Conservation (phyloP, 495 filamentous ascomycete species). For the Neurospora discreta region DNA sequence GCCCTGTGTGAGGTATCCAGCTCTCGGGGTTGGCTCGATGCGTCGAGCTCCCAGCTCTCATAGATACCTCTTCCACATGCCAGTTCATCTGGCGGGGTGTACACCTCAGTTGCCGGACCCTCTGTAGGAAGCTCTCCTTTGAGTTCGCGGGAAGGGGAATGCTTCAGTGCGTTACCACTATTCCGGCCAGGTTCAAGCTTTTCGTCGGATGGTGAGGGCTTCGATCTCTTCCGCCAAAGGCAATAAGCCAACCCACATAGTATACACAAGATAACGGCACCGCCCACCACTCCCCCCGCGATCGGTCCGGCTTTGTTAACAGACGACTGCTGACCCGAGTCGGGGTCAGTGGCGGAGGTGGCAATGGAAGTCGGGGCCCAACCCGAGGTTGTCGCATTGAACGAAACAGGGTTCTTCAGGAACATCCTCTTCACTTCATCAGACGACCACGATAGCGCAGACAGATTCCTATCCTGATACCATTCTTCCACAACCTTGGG, state of each 20-base stretch:
- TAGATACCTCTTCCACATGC: not conserved
- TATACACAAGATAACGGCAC: too few relatives aligned
- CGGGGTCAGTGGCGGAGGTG: not conserved
- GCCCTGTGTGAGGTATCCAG: not conserved
- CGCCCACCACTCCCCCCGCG: too few relatives aligned
- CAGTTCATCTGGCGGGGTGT: not conserved
- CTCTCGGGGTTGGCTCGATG: not conserved
- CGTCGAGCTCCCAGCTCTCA: not conserved
- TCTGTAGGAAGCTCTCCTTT: not conserved
- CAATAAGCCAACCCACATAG: too few relatives aligned
- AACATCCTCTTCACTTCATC: constrained; percentile 6
- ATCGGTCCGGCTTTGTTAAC: not conserved
- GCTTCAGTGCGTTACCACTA: too few relatives aligned
- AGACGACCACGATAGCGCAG: not conserved
- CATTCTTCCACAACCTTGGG: not conserved
- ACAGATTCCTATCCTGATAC: constrained; percentile 1
- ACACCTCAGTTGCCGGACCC: not conserved
- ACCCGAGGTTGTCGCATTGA: not conserved
- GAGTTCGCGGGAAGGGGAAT: too few relatives aligned
- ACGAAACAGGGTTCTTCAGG: not conserved
- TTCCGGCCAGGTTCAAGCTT: too few relatives aligned
- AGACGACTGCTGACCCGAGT: not conserved
- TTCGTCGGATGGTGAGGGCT: too few relatives aligned
- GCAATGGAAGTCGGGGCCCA: not conserved
- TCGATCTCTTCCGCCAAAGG: too few relatives aligned